Evolutionary conservation across 352 stramenopile genomes (phyloP).

Genomic region (Elongisporangium senticosum): DNA sequence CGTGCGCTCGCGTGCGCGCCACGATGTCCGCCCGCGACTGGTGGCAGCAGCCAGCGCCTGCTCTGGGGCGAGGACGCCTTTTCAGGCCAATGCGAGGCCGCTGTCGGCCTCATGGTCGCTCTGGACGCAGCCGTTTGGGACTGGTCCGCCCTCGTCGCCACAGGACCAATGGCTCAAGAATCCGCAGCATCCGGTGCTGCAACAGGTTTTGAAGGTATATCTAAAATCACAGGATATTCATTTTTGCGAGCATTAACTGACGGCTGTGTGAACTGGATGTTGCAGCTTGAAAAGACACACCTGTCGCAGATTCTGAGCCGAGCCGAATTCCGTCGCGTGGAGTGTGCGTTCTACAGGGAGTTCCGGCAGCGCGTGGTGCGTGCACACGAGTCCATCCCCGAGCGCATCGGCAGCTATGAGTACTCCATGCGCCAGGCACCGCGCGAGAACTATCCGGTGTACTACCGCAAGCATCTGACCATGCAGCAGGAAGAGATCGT

Average conservation of each 20-base stretch:
- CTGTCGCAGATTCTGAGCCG: conserved; percentile 23
- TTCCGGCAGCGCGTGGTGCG: conserved; percentile 55
- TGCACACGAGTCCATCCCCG: conserved; percentile 63
- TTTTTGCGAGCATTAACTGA: neutral
- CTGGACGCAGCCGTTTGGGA: neutral
- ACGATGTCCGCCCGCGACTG: neutral
- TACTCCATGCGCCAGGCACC: conserved; percentile 67
- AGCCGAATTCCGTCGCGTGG: conserved; percentile 50
- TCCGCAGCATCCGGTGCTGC: conserved; percentile 31
- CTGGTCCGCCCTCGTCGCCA: neutral
- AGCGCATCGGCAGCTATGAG: conserved; percentile 66
- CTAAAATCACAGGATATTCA: neutral
- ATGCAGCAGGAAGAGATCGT: conserved; percentile 46
- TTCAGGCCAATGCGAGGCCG: neutral
- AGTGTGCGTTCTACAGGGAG: conserved; percentile 62
- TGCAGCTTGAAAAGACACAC: conserved; percentile 38
- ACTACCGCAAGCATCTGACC: conserved; percentile 47
- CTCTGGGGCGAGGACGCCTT: neutral
- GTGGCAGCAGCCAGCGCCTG: neutral
- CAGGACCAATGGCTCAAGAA: conserved; percentile 43
- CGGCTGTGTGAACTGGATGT: neutral
- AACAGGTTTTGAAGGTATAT: conserved; percentile 59
- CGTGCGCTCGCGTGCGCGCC: neutral
- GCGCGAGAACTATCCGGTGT: conserved; percentile 72
- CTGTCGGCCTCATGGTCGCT: neutral